Base-by-base conservation (phyloP, 495 filamentous ascomycete genomes). In the Podospora fimiseda region DNA sequence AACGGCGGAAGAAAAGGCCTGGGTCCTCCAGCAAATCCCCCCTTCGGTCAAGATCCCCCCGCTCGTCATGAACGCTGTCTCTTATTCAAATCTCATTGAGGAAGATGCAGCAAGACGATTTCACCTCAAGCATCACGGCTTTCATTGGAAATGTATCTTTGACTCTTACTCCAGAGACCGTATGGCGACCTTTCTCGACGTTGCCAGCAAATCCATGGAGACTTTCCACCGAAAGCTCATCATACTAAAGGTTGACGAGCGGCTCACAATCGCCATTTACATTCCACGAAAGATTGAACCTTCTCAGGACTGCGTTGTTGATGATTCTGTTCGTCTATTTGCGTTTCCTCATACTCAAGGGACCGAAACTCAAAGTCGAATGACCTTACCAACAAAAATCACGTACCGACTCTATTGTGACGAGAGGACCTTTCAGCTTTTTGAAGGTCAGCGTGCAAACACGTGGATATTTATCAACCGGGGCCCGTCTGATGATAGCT, bases 221-320 rank as follows among this genome's bases (percentile, higher is more conserved):
- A 41, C 71, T 0, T 80, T 76, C 48, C 70, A 78, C 51, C 61
- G 62, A 9, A 79, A 78, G 43, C 56, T 80, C 3, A 69, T 80
- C 22, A 58, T 77, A 11, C 51, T 77, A 16, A 65, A 55, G 7
- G 61, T 74, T n/a, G 68, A 75, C 45, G 66, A 75, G 48, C 63
- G 76, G 9, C 62, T 79, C 11, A 77, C 71, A 2, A 24, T 80
- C 8, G 76, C 68, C 3, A 71, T 80, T 18, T 80, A 80, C 51
- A 55, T 80, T 3, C 76, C 76, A 4, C 60, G 64, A 50, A 70
- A 70, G 58, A 57, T 77, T 13, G 61, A 62, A 27, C 61, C 50
- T 19, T 51, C 61, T 9, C 33, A 69, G 24, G 75, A 77, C 48
- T 61, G 49, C 49, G 48, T 61, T 8, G 73, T 78, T 7, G 70